Evolutionary conservation across 1,284 basidiomycete genomes (phyloP), one percentile per base, ranked within the genome.

Genomic region (Naganishia albida): DNA sequence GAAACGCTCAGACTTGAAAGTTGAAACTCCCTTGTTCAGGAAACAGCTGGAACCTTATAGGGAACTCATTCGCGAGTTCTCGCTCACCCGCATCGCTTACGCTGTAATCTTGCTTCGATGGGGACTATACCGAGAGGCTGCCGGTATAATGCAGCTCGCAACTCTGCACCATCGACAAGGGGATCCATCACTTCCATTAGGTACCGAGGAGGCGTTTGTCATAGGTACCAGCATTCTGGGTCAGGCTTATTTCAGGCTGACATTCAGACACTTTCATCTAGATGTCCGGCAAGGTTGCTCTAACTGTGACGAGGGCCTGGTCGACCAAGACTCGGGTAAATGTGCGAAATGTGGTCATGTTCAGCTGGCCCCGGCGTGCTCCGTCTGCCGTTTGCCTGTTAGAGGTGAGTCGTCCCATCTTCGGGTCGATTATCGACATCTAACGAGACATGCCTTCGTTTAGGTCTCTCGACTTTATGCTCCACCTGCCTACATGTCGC

Each of bases 371-470:
- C 82, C 87, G 0, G 76, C 78, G 1, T 92, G 90, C 73, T 84
- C 87, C 0, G 83, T 90, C 39, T 92, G 90, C 75, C 83, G 89
- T 46, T 81, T 91, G 20, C 88, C 89, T 3, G 85, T 90, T 65
- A 88, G 86, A 83, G 89, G 90, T 87, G 70, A 50, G 83, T 77
- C 7, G 12, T n/a, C 1, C n/a, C 4, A 39, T 23, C 12, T 23
- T 10, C 7, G 13, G 0, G 34, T 25, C 26, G 44, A 7, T 30
- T 39, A 10, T 26, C 26, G 20, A 25, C 23, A 40, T 18, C 20
- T 40, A 26, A 54, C 18, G n/a, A 28, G 40, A 62, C 23, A 64
- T 69, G 28, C 64, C 43, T 13, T 8, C 43, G 13, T 54, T 12
- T 67, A 89, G 88, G 88, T 39, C 81, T 90, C n/a, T 86, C 88